Conservation (phyloP, 2,329 filamentous ascomycete species). For the Zymoseptoria tritici region DNA sequence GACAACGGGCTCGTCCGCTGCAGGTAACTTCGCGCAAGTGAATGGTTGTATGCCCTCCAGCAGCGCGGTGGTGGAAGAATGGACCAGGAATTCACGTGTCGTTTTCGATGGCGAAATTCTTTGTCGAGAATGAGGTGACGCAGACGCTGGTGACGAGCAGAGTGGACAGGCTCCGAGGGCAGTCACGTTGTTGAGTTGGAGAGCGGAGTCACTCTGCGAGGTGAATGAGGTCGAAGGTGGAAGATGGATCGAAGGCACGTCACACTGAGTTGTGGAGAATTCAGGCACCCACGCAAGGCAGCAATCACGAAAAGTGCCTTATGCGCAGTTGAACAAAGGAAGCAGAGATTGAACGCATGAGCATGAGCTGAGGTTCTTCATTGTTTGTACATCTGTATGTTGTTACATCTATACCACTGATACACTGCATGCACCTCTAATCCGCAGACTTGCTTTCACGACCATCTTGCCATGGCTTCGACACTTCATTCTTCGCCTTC, state of each 20-base stretch:
- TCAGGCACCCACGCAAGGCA: background rate
- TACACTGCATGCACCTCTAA: background rate
- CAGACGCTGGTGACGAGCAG: background rate
- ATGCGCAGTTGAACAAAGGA: background rate
- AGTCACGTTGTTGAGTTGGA: background rate
- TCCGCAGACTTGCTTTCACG: conserved; percentile 5
- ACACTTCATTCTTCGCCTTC: background rate
- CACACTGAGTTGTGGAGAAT: background rate
- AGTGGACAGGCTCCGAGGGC: background rate
- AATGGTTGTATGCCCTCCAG: background rate
- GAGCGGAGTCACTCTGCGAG: background rate
- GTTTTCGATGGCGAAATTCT: background rate
- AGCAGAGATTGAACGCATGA: background rate
- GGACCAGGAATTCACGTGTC: background rate
- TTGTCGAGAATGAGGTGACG: background rate
- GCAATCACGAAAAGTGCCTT: background rate
- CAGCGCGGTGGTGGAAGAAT: background rate
- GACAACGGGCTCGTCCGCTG: background rate
- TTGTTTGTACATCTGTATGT: conserved; percentile 16
- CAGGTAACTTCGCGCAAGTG: background rate
- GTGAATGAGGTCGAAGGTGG: background rate
- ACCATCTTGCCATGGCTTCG: conserved; percentile 42
- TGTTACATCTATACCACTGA: conserved; percentile 8
- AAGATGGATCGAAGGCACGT: background rate
- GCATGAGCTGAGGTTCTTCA: conserved; percentile 1